Conservation (phyloP, 2,329 filamentous ascomycete genomes). For the Botrytis galanthina region DNA sequence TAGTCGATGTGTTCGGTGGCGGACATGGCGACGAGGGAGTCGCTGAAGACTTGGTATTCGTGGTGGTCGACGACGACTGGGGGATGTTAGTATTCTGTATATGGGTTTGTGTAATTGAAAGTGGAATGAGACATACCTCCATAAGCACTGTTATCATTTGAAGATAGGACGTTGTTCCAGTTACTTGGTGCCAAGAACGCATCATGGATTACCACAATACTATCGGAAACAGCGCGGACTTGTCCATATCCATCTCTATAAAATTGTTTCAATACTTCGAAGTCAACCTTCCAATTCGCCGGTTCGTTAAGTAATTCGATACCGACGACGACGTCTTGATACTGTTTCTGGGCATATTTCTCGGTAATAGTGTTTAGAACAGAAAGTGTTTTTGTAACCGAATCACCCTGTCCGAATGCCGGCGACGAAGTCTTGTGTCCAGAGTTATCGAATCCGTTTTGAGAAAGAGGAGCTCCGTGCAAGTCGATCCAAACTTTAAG, state of each 20-base stretch:
- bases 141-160: conserved; percentile 46
- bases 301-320: conserved; percentile 59
- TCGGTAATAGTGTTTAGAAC: conserved; percentile 57
- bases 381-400: conserved; percentile 49
- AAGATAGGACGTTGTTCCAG: conserved; percentile 61
- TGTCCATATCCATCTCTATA: conserved; percentile 51
- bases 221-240: conserved; percentile 46
- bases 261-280: conserved; percentile 39
- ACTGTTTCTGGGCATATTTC: conserved; percentile 53
- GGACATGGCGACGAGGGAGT: conserved; percentile 48
- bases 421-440: conserved; percentile 48
- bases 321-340: conserved; percentile 57
- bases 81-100: conserved; percentile 52
- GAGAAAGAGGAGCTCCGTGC: conserved; percentile 54
- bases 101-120: conserved; percentile 37
- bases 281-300: conserved; percentile 39
- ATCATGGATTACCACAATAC: conserved; percentile 57
- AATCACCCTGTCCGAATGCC: conserved; percentile 48
- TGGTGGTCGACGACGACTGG: conserved; percentile 59
- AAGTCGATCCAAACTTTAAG: conserved; percentile 59
- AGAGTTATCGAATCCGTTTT: conserved; percentile 63
- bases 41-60: conserved; percentile 64
- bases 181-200: conserved; percentile 51
- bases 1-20: conserved; percentile 52
- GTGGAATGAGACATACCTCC: conserved; percentile 40